Conservation (phyloP, 129 eudicot species). For the Tagetes erecta region DNA sequence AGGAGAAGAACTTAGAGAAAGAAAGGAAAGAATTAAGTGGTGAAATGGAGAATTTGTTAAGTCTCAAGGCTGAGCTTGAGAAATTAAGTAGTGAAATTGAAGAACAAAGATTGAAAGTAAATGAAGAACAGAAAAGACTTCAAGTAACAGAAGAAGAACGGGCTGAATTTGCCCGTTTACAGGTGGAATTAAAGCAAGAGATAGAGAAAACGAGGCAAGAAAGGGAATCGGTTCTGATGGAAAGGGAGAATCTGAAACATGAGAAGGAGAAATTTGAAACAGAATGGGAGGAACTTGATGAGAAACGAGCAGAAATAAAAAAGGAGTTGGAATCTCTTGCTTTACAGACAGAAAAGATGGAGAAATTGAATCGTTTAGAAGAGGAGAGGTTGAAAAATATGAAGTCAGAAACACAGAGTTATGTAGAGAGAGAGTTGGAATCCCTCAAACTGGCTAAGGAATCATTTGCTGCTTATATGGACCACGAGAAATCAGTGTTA, state of each 20-base stretch:
- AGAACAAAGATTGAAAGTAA: constrained; percentile 46
- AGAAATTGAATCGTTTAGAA: constrained; percentile 57
- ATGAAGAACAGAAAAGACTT: constrained; percentile 65
- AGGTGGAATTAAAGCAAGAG: constrained; percentile 74
- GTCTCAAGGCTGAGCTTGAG: constrained; percentile 71
- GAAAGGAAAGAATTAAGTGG: constrained; percentile 59
- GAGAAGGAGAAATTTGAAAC: constrained; percentile 80
- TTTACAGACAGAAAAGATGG: constrained; percentile 51
- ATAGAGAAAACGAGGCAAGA: constrained; percentile 64
- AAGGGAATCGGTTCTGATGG: constrained; percentile 65
- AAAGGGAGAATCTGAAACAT: constrained; percentile 71
- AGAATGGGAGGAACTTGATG: constrained; percentile 97
- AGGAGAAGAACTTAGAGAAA: constrained; percentile 65
- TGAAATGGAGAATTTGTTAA: constrained; percentile 60
- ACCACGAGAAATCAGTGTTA: constrained; percentile 59
- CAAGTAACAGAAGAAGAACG: constrained; percentile 84
- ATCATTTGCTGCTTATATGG: constrained; percentile 79
- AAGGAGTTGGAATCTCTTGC: constrained; percentile 55
- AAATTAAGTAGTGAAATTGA: constrained; percentile 51
- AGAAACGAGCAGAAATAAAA: constrained; percentile 59
- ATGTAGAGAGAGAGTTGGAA: constrained; percentile 73
- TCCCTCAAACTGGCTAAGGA: constrained; percentile 70
- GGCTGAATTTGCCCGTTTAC: constrained; percentile 59
- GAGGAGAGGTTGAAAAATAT: constrained; percentile 67
- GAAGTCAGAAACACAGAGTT: constrained; percentile 57